A percentile compares a stretch with the other conserved stretches of the same genome.
These are phyloP conservation scores for Penicillium parvum DNA, from an alignment of 495 filamentous ascomycete species.

Conservation along the genomic window DNA sequence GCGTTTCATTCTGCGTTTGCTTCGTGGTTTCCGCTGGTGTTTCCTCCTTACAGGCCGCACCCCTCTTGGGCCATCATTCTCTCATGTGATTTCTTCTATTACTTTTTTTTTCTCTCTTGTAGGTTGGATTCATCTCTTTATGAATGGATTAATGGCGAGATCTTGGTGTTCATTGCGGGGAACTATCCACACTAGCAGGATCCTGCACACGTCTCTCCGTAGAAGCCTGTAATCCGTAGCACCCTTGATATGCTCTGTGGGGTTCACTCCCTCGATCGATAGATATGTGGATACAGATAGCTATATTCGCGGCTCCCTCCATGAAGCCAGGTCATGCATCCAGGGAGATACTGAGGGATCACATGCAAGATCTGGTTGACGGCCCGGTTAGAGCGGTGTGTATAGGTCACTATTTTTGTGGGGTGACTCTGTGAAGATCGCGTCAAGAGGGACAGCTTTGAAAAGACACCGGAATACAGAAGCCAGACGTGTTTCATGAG, in stretches of 20 bases:
- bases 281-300: no score
- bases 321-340: not conserved
- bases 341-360: not conserved
- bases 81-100: conserved; percentile 20
- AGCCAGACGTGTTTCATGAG: no score
- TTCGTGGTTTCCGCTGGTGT: conserved; percentile 28
- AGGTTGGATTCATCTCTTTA: conserved; percentile 42
- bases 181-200: no score
- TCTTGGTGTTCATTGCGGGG: conserved; percentile 14
- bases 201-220: not conserved
- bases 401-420: no score
- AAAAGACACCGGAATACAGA: no score
- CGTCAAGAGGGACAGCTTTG: no score
- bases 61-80: conserved; percentile 29
- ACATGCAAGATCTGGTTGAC: conserved; percentile 6
- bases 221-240: no score
- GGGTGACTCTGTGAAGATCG: no score
- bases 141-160: conserved; percentile 43
- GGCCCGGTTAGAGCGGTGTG: no score
- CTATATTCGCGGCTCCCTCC: not conserved
- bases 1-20: conserved; percentile 26
- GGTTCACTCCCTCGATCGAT: no score
- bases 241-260: no score
- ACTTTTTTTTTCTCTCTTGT: conserved; percentile 24
- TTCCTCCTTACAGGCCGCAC: conserved; percentile 22